Base-by-base conservation (phyloP, 2,329 filamentous ascomycete species). In the Drechslera avenae region DNA sequence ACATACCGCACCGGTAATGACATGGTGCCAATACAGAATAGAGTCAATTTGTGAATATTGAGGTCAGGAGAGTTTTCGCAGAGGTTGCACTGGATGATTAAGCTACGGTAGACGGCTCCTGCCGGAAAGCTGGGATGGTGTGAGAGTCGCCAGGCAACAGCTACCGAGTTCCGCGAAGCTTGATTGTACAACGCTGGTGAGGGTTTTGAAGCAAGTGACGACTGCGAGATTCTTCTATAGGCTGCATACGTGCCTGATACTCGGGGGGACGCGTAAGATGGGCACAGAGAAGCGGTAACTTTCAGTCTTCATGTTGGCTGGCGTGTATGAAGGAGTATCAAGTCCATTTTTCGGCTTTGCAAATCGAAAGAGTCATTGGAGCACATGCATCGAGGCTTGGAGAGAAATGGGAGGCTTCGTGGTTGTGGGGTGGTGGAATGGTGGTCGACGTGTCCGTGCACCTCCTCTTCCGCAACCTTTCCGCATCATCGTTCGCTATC, bases 1-100 rank as follows among this genome's bases (percentile, higher is more conserved):
- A 67, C 66, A 42, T 62, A 69, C 64, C 58, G 59, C 34, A 64
- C 56, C 13, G 64, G 61, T 13, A 68, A 60, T 44, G 63, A 66
- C 66, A 67, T 67, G n/a, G n/a, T 53, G 49, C 26, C 37, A 21
- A 18, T 14, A 13, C 12, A 12, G n/a, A 26, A 30, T 9, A 19
- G 3, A 28, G 26, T 9, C 5, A 37, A 16, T 9, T 23, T 9
- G 4, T 6, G n/a, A 30, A 4, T 32, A 4, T 33, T 6, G 13
- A 12, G 13, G 2, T 33, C 17, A 6, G 30, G 14, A 14, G 3
- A 9, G 8, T 18, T 13, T 23, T 23, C 7, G 12, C 18, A 17
- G 13, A 39, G 17, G 40, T 17, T 10, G 35, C 48, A 34, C 14
- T n/a, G 14, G 18, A 12, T 23, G 17, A 17, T 30, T 33, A 17